Conservation (phyloP, 805 yeast species). For the Candida insectorum region DNA sequence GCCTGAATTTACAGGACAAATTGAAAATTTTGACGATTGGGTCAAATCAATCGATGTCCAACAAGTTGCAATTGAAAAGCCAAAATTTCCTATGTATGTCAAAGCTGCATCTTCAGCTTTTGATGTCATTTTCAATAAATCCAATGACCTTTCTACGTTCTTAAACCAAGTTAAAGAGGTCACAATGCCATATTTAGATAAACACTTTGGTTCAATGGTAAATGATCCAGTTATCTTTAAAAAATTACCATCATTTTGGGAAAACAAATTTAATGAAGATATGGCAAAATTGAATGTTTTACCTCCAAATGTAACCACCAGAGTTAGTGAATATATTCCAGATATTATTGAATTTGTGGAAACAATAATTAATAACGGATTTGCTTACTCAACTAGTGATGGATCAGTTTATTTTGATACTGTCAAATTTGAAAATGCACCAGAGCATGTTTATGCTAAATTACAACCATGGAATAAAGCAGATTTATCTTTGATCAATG, state of each 20-base stretch:
- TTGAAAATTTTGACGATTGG: constrained; percentile 48
- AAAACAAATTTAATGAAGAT: constrained; percentile 75
- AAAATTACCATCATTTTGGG: constrained; percentile 87
- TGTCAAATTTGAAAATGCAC: constrained; percentile 65
- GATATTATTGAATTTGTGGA: constrained; percentile 82
- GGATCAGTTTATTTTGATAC: constrained; percentile 98
- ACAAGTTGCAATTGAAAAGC: constrained; percentile 52
- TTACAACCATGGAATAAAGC: constrained; percentile 98
- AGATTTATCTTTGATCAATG: constrained; percentile 76
- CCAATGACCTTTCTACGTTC: constrained; percentile 29
- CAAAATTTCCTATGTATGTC: constrained; percentile 85
- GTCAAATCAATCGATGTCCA: constrained; percentile 44
- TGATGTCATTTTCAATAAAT: constrained; percentile 35
- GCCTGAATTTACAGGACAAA: constrained; percentile 34
- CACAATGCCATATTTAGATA: constrained; percentile 69
- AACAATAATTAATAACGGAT: constrained; percentile 73
- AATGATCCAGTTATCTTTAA: constrained; percentile 83
- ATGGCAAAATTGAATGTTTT: constrained; percentile 83
- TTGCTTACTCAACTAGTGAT: constrained; percentile 76
- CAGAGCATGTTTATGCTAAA: constrained; percentile 84
- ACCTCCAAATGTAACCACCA: constrained; percentile 81
- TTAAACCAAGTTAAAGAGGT: constrained; percentile 66
- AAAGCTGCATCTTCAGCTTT: constrained; percentile 58
- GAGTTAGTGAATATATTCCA: constrained; percentile 94
- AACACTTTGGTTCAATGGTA: constrained; percentile 66